phyloP scores from a whole-genome alignment of 2,329 filamentous ascomycete genomes.

The Monilinia aucupariae region DNA sequence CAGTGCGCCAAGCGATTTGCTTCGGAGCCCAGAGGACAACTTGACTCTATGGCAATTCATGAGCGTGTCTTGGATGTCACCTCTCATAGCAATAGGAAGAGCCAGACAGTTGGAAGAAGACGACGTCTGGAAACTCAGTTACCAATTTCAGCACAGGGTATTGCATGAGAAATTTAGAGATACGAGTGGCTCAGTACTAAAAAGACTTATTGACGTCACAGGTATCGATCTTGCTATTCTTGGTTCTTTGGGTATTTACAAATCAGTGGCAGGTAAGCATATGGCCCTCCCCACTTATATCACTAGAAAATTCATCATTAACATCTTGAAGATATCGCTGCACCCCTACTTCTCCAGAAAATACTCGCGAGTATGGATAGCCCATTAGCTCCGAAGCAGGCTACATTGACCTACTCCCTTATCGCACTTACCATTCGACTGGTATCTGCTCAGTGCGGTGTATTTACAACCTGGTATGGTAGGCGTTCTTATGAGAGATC shows the following conservation, averaged over 20 bases:
- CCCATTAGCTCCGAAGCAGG: constrained; percentile 43
- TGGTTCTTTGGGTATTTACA: constrained; percentile 52
- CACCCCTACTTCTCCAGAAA: constrained; percentile 66
- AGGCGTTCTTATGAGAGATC: constrained; percentile 78
- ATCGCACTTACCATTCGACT: constrained; percentile 57
- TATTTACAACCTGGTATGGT: constrained; percentile 75
- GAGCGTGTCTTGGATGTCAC: constrained; percentile 75
- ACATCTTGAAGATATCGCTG: constrained; percentile 44
- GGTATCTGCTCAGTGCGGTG: constrained; percentile 56
- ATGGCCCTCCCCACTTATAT: background rate
- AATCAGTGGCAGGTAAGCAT: constrained; percentile 48
- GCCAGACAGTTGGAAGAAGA: constrained; percentile 64
- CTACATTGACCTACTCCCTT: constrained; percentile 60
- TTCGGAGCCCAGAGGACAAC: constrained; percentile 76
- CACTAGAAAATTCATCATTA: background rate
- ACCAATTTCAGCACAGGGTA: constrained; percentile 73
- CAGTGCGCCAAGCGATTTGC: constrained; percentile 47
- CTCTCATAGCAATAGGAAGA: constrained; percentile 62
- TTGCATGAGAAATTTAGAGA: constrained; percentile 71
- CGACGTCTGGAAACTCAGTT: constrained; percentile 76
- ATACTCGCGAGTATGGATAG: constrained; percentile 63
- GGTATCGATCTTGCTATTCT: constrained; percentile 67
- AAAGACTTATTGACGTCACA: constrained; percentile 67
- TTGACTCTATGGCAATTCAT: constrained; percentile 78
- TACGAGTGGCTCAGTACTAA: constrained; percentile 66